Base-by-base conservation (phyloP, 1,139 yeast genomes). In the Kodamaea alishanica region DNA sequence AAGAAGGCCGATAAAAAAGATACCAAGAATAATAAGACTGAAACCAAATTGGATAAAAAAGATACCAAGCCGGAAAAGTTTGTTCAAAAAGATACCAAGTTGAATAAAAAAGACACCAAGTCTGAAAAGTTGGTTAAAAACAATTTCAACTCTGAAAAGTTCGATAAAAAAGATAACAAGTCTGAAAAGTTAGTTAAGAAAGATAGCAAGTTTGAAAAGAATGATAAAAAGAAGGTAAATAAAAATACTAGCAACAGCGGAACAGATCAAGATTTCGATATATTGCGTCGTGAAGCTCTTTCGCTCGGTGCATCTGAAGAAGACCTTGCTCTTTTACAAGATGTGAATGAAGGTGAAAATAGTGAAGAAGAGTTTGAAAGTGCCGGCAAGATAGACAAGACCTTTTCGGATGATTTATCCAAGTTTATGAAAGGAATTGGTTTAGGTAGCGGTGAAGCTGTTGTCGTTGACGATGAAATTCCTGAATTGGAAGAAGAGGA, bases 391-490 rank as follows among this genome's bases (percentile, higher is more conserved):
- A 56, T 56, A 10, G 90, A 81, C 42, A 60, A 65, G 30, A 65
- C 61, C 1, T 72, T 85, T 25, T 70, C 73, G 9, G 58, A 65
- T 28, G 96, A 87, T 42, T 67, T 88, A 43, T 66, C 75, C 25
- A 67, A 66, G 11, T 83, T 86, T 55, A 81, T 89, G 81, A 74
- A 76, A 46, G 77, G 73, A 26, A 75, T 86, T 50, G 95, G 95
- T 0, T 68, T 86, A 26, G 75, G 70, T 9, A 67, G 64, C 6
- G 57, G 60, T 8, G 67, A 63, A 23, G 65, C 63, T 4, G 61
- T 60, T 8, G 60, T 65, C 30, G 61, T 63, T 5, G 65, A 55
- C 10, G 67, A 57, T 8, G 69, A 58, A 9, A 52, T 42, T 2
- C 58, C 48, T 6, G 64, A 56, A 10, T 57, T 54, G 6, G 58